phyloP scores from a whole-genome alignment of 2,329 filamentous ascomycete genomes.

The Metarhizium sp. region DNA sequence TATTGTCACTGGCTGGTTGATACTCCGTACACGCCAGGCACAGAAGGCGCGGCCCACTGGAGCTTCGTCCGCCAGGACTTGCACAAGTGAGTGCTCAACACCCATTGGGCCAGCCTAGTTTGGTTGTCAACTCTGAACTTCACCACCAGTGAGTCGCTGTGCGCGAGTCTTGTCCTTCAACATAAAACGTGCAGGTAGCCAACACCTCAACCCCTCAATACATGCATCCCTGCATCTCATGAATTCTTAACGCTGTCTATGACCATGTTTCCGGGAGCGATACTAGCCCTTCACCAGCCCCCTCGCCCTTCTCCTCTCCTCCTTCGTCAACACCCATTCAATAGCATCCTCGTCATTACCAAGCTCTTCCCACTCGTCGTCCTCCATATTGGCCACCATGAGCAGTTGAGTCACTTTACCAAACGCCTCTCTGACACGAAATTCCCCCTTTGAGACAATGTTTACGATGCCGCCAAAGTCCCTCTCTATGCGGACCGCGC shows the following conservation, averaged over 20 bases:
- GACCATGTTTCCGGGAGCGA: background rate
- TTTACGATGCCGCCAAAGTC: slow-evolving; percentile 71
- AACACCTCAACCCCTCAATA: no score
- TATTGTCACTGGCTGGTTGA: no score
- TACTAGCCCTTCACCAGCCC: slow-evolving; percentile 42
- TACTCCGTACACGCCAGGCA: no score
- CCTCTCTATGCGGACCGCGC: slow-evolving; percentile 73
- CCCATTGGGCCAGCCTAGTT: no score
- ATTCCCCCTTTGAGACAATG: slow-evolving; percentile 60
- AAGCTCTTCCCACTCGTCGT: slow-evolving; percentile 87
- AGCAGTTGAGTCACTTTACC: slow-evolving; percentile 68
- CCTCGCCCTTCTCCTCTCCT: slow-evolving; percentile 66
- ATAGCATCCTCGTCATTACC: slow-evolving; percentile 47
- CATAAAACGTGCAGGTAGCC: no score
- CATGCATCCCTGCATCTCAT: no score
- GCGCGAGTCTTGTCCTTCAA: no score
- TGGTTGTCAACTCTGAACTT: no score
- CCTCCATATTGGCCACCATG: slow-evolving; percentile 87
- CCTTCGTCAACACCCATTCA: slow-evolving; percentile 60
- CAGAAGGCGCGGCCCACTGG: no score
- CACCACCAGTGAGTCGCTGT: no score
- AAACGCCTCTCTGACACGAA: slow-evolving; percentile 70
- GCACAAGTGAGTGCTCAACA: no score
- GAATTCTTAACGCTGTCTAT: background rate
- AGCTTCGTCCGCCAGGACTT: no score